Evolutionary conservation across 2,329 filamentous ascomycete genomes (phyloP), one percentile per base, ranked within the genome.

Genomic region (Stylonectria norvegica): DNA sequence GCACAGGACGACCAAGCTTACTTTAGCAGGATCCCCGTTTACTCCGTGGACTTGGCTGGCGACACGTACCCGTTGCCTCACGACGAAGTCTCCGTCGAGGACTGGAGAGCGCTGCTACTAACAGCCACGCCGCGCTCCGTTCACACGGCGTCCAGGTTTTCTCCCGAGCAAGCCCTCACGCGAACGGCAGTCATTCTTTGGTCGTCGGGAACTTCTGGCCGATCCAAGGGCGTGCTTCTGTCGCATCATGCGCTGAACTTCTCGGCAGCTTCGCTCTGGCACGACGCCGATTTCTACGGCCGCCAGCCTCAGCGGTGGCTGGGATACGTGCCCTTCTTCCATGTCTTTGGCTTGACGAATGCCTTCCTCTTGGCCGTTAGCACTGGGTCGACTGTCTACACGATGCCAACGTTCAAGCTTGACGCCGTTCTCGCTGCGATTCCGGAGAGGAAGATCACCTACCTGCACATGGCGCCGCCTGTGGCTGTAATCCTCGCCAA

Each of bases 171-270:
- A 10, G 48, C 58, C 1, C 12, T 30, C 5, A 82, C 83, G 50
- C 86, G 86, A 57, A 83, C 78, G 3, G 67, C 66, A 28, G 52
- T 70, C 1, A 67, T 70, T 34, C 59, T 70, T 36, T 70, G 67
- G 67, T 70, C 67, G 0, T 80, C 75, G 1, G 76, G 85, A 10
- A 86, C 82, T 0, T 89, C 86, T 0, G 86, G 86, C 2, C 70
- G 83, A 0, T 84, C 85, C 10, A 89, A 89, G 58, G 85, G 85
- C 25, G 85, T 89, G 1, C 75, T 85, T 55, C 79, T 89, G 38
- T 80, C 80, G 2, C 85, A 89, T 59, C 68, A 69, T 42, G 85
- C 86, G 43, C 79, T 70, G 42, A 68, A 83, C 61, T 74, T 85
- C 45, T 70, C 81, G 27, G 79, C 72, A 14, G 56, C 60, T 1